phyloP scores from a whole-genome alignment of 805 yeast species.

The Wickerhamiella spandovensis region DNA sequence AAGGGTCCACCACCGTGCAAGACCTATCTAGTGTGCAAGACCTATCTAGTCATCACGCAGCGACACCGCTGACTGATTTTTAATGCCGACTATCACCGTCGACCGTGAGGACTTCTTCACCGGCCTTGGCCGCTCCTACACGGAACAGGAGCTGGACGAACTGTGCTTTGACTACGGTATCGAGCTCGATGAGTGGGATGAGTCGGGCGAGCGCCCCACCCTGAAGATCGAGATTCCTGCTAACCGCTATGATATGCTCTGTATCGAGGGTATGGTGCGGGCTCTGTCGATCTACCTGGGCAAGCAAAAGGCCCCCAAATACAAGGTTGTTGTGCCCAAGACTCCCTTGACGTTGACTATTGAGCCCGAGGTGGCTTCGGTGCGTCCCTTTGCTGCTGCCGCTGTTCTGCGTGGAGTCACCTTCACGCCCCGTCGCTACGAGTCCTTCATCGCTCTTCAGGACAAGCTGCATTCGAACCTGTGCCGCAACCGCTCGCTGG shows the following conservation, averaged over 20 bases:
- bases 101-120: conserved; percentile 86
- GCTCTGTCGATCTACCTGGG: conserved; percentile 87
- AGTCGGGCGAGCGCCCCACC: conserved; percentile 89
- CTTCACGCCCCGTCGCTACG: conserved; percentile 76
- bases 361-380: conserved; percentile 53
- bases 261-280: conserved; percentile 95
- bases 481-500: conserved; percentile 94
- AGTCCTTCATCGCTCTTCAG: conserved; percentile 89
- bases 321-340: conserved; percentile 44
- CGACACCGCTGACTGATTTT: conserved; percentile 3
- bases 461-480: conserved; percentile 90
- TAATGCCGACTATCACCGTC: conserved; percentile 93
- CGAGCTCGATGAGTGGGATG: conserved; percentile 88
- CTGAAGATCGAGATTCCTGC: conserved; percentile 95
- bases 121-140: conserved; percentile 45
- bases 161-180: conserved; percentile 95
- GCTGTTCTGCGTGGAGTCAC: conserved; percentile 80
- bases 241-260: conserved; percentile 92
- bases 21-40: too few species aligned
- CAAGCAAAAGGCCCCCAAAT: conserved; percentile 47
- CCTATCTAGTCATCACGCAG: too few species aligned
- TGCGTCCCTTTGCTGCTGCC: conserved; percentile 89
- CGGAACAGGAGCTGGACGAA: conserved; percentile 91
- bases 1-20: too few species aligned
- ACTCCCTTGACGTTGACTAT: conserved; percentile 57